phyloP scores from a whole-genome alignment of 2,329 filamentous ascomycete species.

The Aspergillus sp. region DNA sequence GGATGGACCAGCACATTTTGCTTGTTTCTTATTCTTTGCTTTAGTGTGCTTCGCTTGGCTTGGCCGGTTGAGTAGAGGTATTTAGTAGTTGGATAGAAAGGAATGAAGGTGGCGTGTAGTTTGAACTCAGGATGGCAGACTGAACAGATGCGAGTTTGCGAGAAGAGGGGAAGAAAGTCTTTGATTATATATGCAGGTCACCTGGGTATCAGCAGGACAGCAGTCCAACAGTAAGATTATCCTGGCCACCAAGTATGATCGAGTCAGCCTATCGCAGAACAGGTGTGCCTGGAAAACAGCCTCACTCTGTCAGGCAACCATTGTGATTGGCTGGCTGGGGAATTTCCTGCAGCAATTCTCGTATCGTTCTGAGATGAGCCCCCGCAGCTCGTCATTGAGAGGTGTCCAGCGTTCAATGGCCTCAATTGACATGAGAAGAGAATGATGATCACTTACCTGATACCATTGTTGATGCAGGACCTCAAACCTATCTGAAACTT shows the following conservation, averaged over 20 bases:
- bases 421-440: not conserved
- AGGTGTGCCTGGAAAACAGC: not conserved
- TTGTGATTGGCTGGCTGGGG: not conserved
- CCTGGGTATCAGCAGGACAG: not conserved
- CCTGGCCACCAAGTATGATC: not conserved
- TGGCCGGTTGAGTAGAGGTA: too few relatives aligned
- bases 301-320: not conserved
- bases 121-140: too few relatives aligned
- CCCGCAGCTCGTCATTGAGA: not conserved
- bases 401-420: not conserved
- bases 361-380: not conserved
- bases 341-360: not conserved
- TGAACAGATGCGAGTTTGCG: not conserved
- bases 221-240: not conserved
- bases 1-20: not conserved
- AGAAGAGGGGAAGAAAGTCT: not conserved
- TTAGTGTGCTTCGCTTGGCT: not conserved
- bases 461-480: not conserved
- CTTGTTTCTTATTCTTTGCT: not conserved
- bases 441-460: not conserved
- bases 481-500: not conserved
- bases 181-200: not conserved
- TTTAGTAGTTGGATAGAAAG: too few relatives aligned
- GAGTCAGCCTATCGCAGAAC: not conserved
- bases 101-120: too few relatives aligned